Conservation (phyloP, 257 asterid genomes). For the Lithospermum erythrorhizon region DNA sequence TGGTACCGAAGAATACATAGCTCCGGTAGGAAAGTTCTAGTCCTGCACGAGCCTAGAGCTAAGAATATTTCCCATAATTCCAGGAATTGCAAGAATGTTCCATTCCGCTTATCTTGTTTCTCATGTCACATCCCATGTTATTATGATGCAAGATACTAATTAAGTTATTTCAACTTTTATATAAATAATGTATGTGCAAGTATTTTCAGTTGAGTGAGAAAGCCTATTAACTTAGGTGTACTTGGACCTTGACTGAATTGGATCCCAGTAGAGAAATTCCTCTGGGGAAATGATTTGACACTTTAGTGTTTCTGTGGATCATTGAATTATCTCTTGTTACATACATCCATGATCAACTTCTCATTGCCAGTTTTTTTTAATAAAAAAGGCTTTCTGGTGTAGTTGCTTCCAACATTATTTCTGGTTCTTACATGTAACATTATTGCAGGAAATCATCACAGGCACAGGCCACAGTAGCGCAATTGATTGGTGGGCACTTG, state of each 20-base stretch:
- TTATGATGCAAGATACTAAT: no score
- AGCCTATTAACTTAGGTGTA: no score
- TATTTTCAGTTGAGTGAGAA: no score
- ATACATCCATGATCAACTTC: not conserved
- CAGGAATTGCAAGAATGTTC: no score
- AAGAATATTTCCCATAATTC: not conserved
- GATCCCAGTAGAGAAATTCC: no score
- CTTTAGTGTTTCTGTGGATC: not conserved
- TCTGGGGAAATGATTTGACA: no score
- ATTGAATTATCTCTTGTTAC: not conserved
- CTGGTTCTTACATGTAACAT: conserved; percentile 12
- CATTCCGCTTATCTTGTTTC: no score
- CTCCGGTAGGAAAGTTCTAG: conserved; percentile 53
- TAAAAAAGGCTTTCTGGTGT: not conserved
- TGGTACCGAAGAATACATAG: conserved; percentile 96
- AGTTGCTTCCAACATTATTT: not conserved
- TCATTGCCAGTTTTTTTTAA: not conserved
- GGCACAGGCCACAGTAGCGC: conserved; percentile 95
- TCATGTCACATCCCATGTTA: no score
- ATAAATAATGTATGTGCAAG: no score
- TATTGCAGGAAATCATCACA: conserved; percentile 82
- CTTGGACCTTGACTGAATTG: no score
- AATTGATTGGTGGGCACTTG: conserved; percentile 99
- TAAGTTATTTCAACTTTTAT: no score
- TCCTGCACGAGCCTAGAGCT: no score